Base-by-base conservation (phyloP, 2,329 filamentous ascomycete genomes). In the Nannizziopsis barbatae region DNA sequence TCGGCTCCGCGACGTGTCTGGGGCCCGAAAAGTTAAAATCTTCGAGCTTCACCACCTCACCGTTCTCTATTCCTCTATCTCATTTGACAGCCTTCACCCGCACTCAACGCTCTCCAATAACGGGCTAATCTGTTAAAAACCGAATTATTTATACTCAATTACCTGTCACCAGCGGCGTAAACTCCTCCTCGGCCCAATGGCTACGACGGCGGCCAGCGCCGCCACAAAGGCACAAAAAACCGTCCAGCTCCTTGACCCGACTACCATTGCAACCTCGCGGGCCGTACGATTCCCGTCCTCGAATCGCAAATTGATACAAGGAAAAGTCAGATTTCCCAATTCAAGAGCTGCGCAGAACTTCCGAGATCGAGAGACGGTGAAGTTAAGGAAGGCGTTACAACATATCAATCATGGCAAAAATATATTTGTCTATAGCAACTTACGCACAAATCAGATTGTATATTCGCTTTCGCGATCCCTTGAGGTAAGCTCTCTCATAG, bases 361-460 rank as follows among this genome's bases (percentile, higher is more conserved):
- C 45, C 58, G 61, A 52, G 53, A 51, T 14, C 62, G 62, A 41
- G 68, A 71, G 51, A 60, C 61, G 17, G 58, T 57, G 36, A 64
- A 68, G 56, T 59, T 69, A 57, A 62, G 62, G 52, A 71, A 70
- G 60, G 70, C 72, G 27, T 60, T 74, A 52, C 66, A 69, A 47
- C 66, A 69, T 47, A 56, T 73, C 47, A 63, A 62, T 4, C 73
- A 76, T 55, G 78, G 78, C 51, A 70, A 74, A 57, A 72, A 79
- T 62, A 79, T 83, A 58, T 82, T 77, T 62, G 72, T 75, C 58
- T 83, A 80, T 65, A 71, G 72, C 57, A 73, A 82, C 61, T 67
- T 77, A 56, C 71, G 72, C 53, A 81, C 79, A 32, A 79, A 80
- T 51, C 79, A 82, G 63, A 74, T 81, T 54, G 66, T 82, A 47